A percentile compares a stretch with the other conserved stretches of the same genome.
phyloP scores from a whole-genome alignment of 177 flowering plant genomes.

The Vitis hybrid region DNA sequence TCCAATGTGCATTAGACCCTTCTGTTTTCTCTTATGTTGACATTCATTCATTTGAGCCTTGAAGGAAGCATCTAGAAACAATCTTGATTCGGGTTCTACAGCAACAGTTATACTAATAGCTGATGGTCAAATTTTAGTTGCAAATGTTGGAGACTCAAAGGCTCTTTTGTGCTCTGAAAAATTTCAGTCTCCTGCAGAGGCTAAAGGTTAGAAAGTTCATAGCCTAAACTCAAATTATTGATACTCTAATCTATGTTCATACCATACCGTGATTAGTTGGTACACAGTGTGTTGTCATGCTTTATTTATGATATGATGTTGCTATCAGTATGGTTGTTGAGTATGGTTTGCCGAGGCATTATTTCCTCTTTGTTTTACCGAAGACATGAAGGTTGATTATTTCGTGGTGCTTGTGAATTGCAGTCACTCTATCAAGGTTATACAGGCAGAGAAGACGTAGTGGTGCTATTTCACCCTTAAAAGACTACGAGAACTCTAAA shows the following conservation, averaged over 20 bases:
- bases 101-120: conserved; percentile 78
- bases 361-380: neutral
- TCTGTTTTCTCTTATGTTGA: conserved; percentile 9
- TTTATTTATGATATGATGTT: neutral
- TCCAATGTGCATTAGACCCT: neutral
- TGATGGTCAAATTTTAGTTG: conserved; percentile 81
- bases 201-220: conserved; percentile 54
- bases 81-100: conserved; percentile 83
- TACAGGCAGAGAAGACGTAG: conserved; percentile 51
- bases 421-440: conserved; percentile 65
- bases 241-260: neutral
- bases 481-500: conserved; percentile 34
- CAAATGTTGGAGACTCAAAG: conserved; percentile 96
- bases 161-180: conserved; percentile 88
- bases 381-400: conserved; percentile 10
- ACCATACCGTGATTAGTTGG: neutral
- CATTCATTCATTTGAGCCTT: conserved; percentile 22
- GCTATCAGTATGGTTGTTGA: neutral
- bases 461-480: conserved; percentile 36
- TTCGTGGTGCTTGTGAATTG: conserved; percentile 26
- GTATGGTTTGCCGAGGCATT: neutral
- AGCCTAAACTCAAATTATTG: neutral
- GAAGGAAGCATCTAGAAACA: conserved; percentile 81
- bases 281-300: neutral
- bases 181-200: conserved; percentile 60